phyloP scores from a whole-genome alignment of 192 early-diverging fungal species.

The Coemansia sp. region DNA sequence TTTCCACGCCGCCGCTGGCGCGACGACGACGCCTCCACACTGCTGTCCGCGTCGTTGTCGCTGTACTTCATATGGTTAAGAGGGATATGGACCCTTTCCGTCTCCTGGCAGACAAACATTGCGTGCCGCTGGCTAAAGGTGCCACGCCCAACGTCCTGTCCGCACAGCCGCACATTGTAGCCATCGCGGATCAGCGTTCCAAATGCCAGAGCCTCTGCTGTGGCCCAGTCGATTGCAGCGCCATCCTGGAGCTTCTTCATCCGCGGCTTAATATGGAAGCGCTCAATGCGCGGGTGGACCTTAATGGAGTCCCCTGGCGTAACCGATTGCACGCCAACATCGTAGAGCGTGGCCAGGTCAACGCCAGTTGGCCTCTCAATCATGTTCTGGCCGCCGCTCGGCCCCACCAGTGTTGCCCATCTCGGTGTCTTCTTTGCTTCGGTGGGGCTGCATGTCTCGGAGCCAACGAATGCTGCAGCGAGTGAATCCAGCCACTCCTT shows the following conservation, averaged over 20 bases:
- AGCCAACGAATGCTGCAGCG: constrained; percentile 27
- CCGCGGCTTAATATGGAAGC: constrained; percentile 88
- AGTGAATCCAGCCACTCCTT: constrained; percentile 29
- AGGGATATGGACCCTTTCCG: constrained; percentile 81
- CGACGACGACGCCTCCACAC: neutral
- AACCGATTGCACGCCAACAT: constrained; percentile 79
- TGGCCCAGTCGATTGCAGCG: constrained; percentile 89
- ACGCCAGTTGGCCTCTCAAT: constrained; percentile 61
- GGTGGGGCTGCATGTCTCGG: constrained; percentile 27
- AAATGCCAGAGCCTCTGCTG: constrained; percentile 90
- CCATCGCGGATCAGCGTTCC: constrained; percentile 83
- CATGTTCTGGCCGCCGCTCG: constrained; percentile 9
- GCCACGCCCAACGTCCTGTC: constrained; percentile 96
- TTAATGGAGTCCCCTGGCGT: constrained; percentile 58
- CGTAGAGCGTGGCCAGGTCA: constrained; percentile 57
- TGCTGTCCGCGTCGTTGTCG: neutral
- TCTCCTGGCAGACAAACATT: constrained; percentile 92
- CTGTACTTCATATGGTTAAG: constrained; percentile 66
- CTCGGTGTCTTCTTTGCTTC: constrained; percentile 13
- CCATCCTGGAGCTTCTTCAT: constrained; percentile 71
- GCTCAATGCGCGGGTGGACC: constrained; percentile 82
- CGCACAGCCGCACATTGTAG: constrained; percentile 87
- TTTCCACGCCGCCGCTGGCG: constrained; percentile 51
- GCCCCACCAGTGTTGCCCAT: constrained; percentile 19
- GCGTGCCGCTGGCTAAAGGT: constrained; percentile 97